These are phyloP conservation scores for Serendipita vermifera DNA, from an alignment of 768 basidiomycete species.

Conservation along the genomic window DNA sequence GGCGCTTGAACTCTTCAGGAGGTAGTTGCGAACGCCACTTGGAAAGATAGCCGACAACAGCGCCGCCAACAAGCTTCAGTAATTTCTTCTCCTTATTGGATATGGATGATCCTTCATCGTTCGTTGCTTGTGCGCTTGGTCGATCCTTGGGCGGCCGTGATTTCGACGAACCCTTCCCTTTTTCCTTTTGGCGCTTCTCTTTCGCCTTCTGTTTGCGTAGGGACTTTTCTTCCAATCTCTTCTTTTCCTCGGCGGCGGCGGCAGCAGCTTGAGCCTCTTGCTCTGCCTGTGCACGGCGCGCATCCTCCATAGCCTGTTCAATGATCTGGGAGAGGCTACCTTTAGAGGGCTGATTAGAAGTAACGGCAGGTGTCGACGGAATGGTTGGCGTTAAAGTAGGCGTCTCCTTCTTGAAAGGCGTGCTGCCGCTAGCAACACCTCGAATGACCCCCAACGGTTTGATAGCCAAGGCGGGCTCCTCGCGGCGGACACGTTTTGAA, in stretches of 20 bases:
- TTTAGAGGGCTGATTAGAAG: conserved; percentile 4
- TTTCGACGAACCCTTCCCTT: conserved; percentile 15
- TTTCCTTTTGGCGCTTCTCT: conserved; percentile 29
- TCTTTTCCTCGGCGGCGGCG: conserved; percentile 16
- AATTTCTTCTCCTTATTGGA: conserved; percentile 55
- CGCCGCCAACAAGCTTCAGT: conserved; percentile 67
- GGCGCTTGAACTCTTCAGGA: conserved; percentile 79
- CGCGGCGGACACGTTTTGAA: conserved; percentile 12
- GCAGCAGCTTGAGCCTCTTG: conserved; percentile 20
- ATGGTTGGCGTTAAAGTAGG: neutral
- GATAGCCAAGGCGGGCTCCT: conserved; percentile 16
- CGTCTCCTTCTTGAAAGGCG: neutral
- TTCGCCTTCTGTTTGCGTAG: conserved; percentile 49
- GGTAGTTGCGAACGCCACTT: conserved; percentile 69
- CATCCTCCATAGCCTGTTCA: neutral
- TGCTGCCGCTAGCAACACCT: conserved; percentile 2
- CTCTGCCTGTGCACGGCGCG: neutral
- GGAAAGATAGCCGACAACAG: conserved; percentile 88
- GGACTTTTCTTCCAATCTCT: conserved; percentile 19
- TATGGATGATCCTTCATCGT: neutral
- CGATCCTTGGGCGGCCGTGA: conserved; percentile 13
- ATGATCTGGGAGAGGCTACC: conserved; percentile 1
- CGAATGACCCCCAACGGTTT: conserved; percentile 19
- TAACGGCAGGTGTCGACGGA: neutral
- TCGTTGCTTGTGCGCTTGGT: conserved; percentile 12